Conservation (phyloP, 768 basidiomycete genomes). For the Phanerochaete sordida region DNA sequence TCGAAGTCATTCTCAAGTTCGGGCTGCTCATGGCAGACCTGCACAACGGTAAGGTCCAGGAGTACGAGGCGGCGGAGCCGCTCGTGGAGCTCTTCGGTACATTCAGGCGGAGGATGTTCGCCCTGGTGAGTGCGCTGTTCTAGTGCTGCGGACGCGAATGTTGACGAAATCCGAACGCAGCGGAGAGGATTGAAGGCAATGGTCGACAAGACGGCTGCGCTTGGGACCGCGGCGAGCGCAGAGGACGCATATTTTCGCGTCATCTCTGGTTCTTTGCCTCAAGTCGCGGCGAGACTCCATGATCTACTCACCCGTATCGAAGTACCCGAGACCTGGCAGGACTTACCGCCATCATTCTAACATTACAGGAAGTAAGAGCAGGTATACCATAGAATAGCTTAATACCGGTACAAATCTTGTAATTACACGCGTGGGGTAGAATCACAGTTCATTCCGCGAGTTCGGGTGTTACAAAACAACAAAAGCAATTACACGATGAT, state of each 20-base stretch:
- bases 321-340: constrained; percentile 8
- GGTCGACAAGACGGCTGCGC: constrained; percentile 45
- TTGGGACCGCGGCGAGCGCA: constrained; percentile 11
- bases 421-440: not conserved
- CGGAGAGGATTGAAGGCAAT: constrained; percentile 50
- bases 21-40: constrained; percentile 63
- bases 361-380: no score
- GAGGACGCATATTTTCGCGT: constrained; percentile 16
- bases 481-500: constrained; percentile 11
- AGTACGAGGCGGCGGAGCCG: constrained; percentile 58
- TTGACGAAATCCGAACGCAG: constrained; percentile 29
- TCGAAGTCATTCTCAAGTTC: constrained; percentile 67
- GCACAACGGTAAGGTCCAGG: constrained; percentile 48
- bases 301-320: constrained; percentile 54
- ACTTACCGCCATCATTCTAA: no score
- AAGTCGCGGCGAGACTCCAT: constrained; percentile 48
- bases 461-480: constrained; percentile 17
- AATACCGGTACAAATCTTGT: no score
- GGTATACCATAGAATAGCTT: no score
- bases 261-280: constrained; percentile 8
- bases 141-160: constrained; percentile 8
- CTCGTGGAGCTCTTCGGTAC: constrained; percentile 51
- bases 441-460: constrained; percentile 10
- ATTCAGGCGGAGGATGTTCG: constrained; percentile 53
- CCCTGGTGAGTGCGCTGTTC: constrained; percentile 44